Evolutionary conservation across 805 yeast genomes (phyloP), one percentile per base, ranked within the genome.

Genomic region (Zygoascus flipseniorum): DNA sequence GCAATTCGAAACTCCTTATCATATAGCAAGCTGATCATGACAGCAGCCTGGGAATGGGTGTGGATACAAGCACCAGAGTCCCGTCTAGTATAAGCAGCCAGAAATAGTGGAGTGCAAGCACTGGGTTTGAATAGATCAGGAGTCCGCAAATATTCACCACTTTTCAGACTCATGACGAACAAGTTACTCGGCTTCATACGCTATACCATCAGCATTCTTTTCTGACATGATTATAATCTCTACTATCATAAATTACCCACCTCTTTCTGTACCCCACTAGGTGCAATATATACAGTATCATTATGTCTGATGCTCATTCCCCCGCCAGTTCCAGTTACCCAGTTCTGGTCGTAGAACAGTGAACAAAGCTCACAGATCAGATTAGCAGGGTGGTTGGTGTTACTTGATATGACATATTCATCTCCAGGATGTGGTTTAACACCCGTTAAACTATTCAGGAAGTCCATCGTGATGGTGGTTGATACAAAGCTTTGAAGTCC

Each of bases 241-340:
- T 23, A 31, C 10, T 19, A 13, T 23, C 6, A 23, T 23, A 4
- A 23, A 6, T 23, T 9, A 44, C 63, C 2, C 51, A 65, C 67
- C 66, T 90, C 98, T 71, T 90, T 90, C 66, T 90, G 97, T 8
- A 90, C 95, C 1, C 97, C 97, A n/a, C 95, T 86, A 4, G 98
- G 97, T 0, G 97, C 95, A 43, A 90, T 76, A 66, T 77, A 90
- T 16, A 87, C 79, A 19, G 72, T 62, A 56, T 80, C 75, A 52
- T 65, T 71, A 48, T 79, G 75, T 52, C 83, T 70, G 49, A 90
- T 84, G 32, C 95, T 85, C 61, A 92, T 84, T 2, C 97, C 97
- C 32, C 97, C 98, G 2, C 96, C 97, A 0, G 98, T 92, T 2
- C 97, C 97, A 0, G 96, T 83, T 60, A 88, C 92, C 96, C 97